Evolutionary conservation across 2,329 filamentous ascomycete species (phyloP).

Genomic region (Botrytis sinoallii): DNA sequence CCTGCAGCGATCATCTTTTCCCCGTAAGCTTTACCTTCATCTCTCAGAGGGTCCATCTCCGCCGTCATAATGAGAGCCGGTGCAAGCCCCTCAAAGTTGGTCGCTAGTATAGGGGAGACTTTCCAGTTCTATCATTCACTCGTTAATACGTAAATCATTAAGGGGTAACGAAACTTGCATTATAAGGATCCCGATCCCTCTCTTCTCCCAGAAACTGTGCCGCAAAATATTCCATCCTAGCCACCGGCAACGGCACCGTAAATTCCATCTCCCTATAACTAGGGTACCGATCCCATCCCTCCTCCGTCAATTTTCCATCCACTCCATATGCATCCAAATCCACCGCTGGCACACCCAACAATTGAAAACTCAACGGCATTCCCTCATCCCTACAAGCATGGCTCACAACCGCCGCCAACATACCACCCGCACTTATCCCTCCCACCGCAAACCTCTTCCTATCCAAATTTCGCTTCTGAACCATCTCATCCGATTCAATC

Average conservation of each 20-base stretch:
- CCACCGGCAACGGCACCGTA: slow-evolving; percentile 22
- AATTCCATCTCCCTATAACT: slow-evolving; percentile 27
- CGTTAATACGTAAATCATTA: neutral
- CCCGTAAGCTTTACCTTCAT: slow-evolving; percentile 37
- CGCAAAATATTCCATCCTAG: slow-evolving; percentile 26
- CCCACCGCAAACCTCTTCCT: slow-evolving; percentile 25
- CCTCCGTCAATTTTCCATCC: slow-evolving; percentile 11
- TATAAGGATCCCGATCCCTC: slow-evolving; percentile 10
- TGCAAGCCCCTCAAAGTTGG: slow-evolving; percentile 33
- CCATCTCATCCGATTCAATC: slow-evolving; percentile 29
- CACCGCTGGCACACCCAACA: slow-evolving; percentile 25
- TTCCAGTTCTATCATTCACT: slow-evolving; percentile 15
- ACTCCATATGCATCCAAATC: slow-evolving; percentile 24
- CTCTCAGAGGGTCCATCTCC: slow-evolving; percentile 40
- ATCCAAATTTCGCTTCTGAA: slow-evolving; percentile 29
- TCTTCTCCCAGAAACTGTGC: slow-evolving; percentile 23
- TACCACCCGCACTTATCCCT: slow-evolving; percentile 27
- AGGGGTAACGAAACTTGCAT: neutral
- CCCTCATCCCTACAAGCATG: slow-evolving; percentile 25
- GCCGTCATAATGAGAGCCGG: slow-evolving; percentile 39
- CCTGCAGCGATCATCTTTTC: slow-evolving; percentile 26
- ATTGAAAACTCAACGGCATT: slow-evolving; percentile 26
- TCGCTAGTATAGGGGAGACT: slow-evolving; percentile 33
- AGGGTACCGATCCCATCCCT: slow-evolving; percentile 20
- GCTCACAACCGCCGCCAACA: slow-evolving; percentile 25